Evolutionary conservation across 1,139 yeast species (phyloP), one percentile per base, ranked within the genome.

Genomic region (Diutina catenulata): DNA sequence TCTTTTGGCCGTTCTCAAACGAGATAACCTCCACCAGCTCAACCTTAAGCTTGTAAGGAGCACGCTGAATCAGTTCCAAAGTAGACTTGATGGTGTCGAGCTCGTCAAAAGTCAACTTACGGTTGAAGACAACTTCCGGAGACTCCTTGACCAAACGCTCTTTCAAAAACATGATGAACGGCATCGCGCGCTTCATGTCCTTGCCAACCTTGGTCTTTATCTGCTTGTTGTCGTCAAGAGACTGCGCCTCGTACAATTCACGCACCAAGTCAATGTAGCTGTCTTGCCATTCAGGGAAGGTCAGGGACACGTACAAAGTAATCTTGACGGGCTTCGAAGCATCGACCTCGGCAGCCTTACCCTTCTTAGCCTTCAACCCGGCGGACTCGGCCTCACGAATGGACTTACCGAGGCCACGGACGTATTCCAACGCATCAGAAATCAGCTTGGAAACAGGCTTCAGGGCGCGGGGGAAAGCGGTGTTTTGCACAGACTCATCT

Each of bases 231-330:
- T 80, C 87, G 43, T 75, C 67, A 49, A 81, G 64, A 24, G 70
- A 57, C 21, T 74, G 76, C 37, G 57, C 58, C 47, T 80, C 91
- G 53, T 81, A 83, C 47, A 87, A 70, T 47, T 81, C 80, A 50
- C 87, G 76, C 27, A 86, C 93, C 42, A 91, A 61, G 47, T 83
- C 91, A 51, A 91, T 79, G 61, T 86, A 91, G 49, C 72, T 69
- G 43, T 79, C 84, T 64, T 91, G 98, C 98, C 98, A 91, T 50
- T 81, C 91, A 36, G 99, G 98, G 87, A 82, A 91, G 15, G 84
- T 70, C 36, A 75, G 65, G 16, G 95, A 77, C 39, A 91, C 71
- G 53, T 73, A 83, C 45, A 91, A 58, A 14, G 81, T 72, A 53
- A 91, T 66, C 52, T 68, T 74, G 37, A 82, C 78, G 23, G 96